phyloP scores from a whole-genome alignment of 106 monocot genomes.

The Dioscorea zingiberensis region DNA sequence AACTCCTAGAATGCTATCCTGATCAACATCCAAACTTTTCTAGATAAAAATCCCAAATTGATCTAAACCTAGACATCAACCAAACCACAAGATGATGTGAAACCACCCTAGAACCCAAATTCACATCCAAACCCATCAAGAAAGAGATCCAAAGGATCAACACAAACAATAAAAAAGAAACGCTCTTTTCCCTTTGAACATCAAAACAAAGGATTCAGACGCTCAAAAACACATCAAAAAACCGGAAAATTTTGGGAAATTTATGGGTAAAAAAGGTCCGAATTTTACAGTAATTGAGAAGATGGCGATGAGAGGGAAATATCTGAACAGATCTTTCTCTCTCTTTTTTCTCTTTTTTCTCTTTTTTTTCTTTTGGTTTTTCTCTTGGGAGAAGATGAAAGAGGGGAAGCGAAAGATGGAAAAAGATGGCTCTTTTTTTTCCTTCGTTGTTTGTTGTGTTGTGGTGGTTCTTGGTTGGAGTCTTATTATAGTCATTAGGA shows the following conservation, averaged over 20 bases:
- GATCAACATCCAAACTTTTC: too few relatives aligned
- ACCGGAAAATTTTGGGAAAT: neutral
- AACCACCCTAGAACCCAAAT: neutral
- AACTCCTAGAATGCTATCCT: too few relatives aligned
- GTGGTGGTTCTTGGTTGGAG: too few relatives aligned
- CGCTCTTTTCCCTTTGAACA: too few relatives aligned
- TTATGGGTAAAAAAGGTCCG: neutral
- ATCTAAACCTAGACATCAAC: constrained; percentile 1
- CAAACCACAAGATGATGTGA: neutral
- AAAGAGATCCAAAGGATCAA: neutral
- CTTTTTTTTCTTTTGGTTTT: neutral
- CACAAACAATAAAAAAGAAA: neutral
- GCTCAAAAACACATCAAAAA: neutral
- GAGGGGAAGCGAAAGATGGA: too few relatives aligned
- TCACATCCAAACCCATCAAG: neutral
- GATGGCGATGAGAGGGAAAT: constrained; percentile 4
- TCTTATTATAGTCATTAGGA: too few relatives aligned
- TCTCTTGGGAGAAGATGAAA: neutral
- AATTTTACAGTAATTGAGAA: constrained; percentile 10
- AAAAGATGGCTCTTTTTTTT: too few relatives aligned
- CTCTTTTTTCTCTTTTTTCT: neutral
- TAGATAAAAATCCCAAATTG: neutral
- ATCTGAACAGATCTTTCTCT: neutral
- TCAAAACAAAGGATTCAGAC: too few relatives aligned
- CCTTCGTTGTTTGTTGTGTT: too few relatives aligned